Evolutionary conservation across 768 basidiomycete genomes (phyloP).

Genomic region (Exsudoporus frostii): DNA sequence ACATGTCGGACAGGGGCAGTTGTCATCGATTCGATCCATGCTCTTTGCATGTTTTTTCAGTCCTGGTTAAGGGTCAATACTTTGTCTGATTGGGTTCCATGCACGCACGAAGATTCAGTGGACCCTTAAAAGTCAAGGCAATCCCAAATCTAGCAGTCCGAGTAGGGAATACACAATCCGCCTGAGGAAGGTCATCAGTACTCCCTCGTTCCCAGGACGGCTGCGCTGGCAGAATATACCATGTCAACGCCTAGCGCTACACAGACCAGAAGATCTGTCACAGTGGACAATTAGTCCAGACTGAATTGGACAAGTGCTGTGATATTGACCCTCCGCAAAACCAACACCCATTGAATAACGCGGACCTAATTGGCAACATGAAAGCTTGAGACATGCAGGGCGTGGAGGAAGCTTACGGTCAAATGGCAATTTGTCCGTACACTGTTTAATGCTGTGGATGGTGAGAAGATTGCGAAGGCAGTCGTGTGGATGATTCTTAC

Average conservation of each 20-base stretch:
- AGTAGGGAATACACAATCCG: slow-evolving; percentile 92
- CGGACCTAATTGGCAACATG: slow-evolving; percentile 51
- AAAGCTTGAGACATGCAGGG: neutral
- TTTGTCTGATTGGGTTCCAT: neutral
- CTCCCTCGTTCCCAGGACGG: neutral
- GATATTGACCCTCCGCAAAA: slow-evolving; percentile 74
- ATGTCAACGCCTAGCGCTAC: slow-evolving; percentile 92
- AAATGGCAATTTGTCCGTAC: slow-evolving; percentile 71
- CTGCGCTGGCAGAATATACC: slow-evolving; percentile 41
- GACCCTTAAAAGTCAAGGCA: slow-evolving; percentile 77
- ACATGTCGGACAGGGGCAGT: slow-evolving; percentile 89
- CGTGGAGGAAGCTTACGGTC: slow-evolving; percentile 52
- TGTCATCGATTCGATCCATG: slow-evolving; percentile 66
- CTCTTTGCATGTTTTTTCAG: slow-evolving; percentile 70
- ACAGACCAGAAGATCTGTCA: slow-evolving; percentile 79
- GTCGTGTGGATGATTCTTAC: slow-evolving; percentile 39
- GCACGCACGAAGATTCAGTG: slow-evolving; percentile 70
- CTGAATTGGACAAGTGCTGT: neutral
- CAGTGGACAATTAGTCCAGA: neutral
- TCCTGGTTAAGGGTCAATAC: slow-evolving; percentile 19
- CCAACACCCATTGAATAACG: slow-evolving; percentile 93
- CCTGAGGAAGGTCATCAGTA: slow-evolving; percentile 40
- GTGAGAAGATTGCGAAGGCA: slow-evolving; percentile 8
- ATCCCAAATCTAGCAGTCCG: slow-evolving; percentile 90
- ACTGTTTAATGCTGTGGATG: slow-evolving; percentile 67